phyloP scores from a whole-genome alignment of 2,329 filamentous ascomycete species.

The Fusarium sterilihyphosum region DNA sequence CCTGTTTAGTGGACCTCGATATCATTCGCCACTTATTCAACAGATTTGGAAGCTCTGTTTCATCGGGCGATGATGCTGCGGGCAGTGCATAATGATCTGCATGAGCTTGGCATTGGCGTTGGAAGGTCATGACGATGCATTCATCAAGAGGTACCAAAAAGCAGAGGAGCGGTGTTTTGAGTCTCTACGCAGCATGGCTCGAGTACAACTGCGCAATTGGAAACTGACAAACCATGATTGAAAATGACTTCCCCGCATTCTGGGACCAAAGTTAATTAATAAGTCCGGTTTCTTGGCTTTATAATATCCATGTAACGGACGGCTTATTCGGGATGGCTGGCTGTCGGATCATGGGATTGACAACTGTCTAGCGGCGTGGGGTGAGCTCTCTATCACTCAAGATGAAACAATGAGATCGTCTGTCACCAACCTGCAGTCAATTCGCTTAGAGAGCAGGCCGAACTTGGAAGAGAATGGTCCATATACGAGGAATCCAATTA shows the following conservation, averaged over 20 bases:
- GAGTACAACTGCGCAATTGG: background rate
- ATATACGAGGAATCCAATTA: background rate
- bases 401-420: conserved; percentile 8
- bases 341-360: conserved; percentile 33
- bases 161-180: background rate
- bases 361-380: conserved; percentile 34
- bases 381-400: background rate
- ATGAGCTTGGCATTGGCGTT: conserved; percentile 21
- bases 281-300: conserved; percentile 17
- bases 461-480: background rate
- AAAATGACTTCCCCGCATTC: conserved; percentile 17
- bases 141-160: background rate
- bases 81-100: conserved; percentile 39
- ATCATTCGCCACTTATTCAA: conserved; percentile 23
- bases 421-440: background rate
- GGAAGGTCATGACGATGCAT: background rate
- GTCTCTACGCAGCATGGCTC: too few relatives aligned
- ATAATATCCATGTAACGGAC: background rate
- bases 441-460: background rate
- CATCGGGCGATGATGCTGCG: conserved; percentile 6
- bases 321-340: conserved; percentile 12
- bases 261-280: conserved; percentile 6
- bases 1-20: conserved; percentile 28
- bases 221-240: background rate
- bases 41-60: background rate